Evolutionary conservation across 139 green algal species (phyloP).

Genomic region (Ettlia oleoabundans): DNA sequence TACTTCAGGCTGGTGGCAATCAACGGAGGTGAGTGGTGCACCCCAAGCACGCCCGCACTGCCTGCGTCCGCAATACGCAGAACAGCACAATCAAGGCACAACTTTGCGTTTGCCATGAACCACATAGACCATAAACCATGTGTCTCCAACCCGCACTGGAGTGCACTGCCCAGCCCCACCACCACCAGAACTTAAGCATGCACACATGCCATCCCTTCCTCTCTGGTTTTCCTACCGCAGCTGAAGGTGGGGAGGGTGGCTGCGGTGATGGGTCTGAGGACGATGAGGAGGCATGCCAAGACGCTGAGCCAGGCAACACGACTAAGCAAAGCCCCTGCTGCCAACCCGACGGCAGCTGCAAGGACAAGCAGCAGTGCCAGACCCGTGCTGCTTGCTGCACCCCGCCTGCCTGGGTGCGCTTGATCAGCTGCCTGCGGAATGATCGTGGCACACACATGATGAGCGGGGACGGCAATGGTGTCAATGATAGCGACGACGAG

Average conservation of each 20-base stretch:
- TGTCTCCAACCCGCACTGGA: too few species aligned
- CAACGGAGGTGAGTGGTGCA: slow-evolving; percentile 13
- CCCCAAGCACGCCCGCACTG: too few species aligned
- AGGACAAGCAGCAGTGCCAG: background rate
- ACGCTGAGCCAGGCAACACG: background rate
- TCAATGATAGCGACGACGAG: background rate
- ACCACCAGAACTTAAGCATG: too few species aligned
- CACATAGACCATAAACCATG: too few species aligned
- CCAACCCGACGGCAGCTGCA: too few species aligned
- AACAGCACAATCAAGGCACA: too few species aligned
- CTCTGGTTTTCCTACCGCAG: background rate
- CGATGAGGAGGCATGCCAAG: too few species aligned
- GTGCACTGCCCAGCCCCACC: too few species aligned
- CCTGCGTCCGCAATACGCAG: too few species aligned
- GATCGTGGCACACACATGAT: slow-evolving; percentile 27
- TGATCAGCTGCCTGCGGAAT: slow-evolving; percentile 43
- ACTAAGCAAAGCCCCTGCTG: too few species aligned
- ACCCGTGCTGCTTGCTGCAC: background rate
- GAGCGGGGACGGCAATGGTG: background rate
- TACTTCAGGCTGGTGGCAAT: slow-evolving; percentile 23
- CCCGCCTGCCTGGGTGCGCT: slow-evolving; percentile 18
- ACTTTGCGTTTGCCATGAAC: too few species aligned
- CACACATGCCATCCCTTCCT: too few species aligned
- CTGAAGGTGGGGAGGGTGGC: background rate
- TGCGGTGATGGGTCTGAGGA: slow-evolving; percentile 13